These are phyloP conservation scores for Coniferiporia sulphurascens DNA, from an alignment of 1,284 basidiomycete genomes.

Conservation along the genomic window DNA sequence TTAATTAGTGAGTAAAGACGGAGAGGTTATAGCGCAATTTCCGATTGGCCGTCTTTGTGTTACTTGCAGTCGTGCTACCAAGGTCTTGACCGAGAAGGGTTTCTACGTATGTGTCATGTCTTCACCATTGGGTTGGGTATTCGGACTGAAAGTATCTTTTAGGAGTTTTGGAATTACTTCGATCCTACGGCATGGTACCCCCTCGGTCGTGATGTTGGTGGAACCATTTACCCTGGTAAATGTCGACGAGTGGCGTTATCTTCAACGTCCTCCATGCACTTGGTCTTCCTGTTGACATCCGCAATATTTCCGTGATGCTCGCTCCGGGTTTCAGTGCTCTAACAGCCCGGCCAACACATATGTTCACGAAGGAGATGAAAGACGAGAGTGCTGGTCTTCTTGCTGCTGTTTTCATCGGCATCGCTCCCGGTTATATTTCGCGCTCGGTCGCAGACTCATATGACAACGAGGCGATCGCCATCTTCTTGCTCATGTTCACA, in stretches of 20 bases:
- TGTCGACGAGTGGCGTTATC: conserved; percentile 97
- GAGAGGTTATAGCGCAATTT: background rate
- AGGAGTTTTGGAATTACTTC: conserved; percentile 99
- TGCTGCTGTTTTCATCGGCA: too few relatives aligned
- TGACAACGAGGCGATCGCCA: too few relatives aligned
- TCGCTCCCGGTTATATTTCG: too few relatives aligned
- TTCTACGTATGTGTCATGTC: too few relatives aligned
- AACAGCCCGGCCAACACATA: conserved; percentile 97
- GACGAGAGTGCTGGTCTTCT: too few relatives aligned
- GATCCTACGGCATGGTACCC: conserved; percentile 99
- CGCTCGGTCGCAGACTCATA: too few relatives aligned
- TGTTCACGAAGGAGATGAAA: conserved; percentile 95
- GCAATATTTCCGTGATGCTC: too few relatives aligned
- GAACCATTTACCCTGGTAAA: conserved; percentile 98
- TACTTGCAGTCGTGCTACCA: conserved; percentile 84
- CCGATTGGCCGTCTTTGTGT: background rate
- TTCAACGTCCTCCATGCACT: too few relatives aligned
- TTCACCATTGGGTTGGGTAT: conserved; percentile 4
- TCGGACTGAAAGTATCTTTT: conserved; percentile 16
- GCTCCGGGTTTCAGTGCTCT: conserved; percentile 96
- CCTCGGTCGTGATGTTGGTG: conserved; percentile 95
- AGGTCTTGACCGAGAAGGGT: conserved; percentile 81
- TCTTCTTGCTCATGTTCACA: too few relatives aligned
- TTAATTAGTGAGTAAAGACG: conserved; percentile 73
- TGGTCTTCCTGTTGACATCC: too few relatives aligned